Evolutionary conservation across 2,329 filamentous ascomycete species (phyloP).

Genomic region (Coniella lustricola): DNA sequence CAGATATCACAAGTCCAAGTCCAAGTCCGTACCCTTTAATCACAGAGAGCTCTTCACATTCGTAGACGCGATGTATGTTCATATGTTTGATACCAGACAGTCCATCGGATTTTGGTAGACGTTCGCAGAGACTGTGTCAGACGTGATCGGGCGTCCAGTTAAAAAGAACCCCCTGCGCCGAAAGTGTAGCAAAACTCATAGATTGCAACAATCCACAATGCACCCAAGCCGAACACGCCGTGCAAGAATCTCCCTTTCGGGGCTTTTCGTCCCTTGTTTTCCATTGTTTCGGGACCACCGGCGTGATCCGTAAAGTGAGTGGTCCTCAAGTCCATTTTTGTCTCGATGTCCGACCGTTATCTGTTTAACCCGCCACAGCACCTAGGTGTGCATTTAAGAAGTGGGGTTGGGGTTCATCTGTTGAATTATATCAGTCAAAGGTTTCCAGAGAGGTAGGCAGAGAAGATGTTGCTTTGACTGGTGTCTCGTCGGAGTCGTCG

Average conservation of each 20-base stretch:
- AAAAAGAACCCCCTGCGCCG: constrained; percentile 12
- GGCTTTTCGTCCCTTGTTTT: constrained; percentile 8
- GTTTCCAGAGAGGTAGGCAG: not conserved
- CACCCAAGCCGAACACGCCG: constrained; percentile 10
- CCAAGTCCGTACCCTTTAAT: not conserved
- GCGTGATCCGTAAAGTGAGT: constrained; percentile 2
- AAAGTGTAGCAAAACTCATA: constrained; percentile 13
- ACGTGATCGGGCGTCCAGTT: constrained; percentile 13
- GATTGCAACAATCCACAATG: constrained; percentile 13
- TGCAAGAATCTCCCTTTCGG: constrained; percentile 2
- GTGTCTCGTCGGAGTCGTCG: not conserved
- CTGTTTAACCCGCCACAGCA: constrained; percentile 12
- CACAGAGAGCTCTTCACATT: not conserved
- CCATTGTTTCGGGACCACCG: constrained; percentile 7
- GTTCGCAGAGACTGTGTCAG: constrained; percentile 14
- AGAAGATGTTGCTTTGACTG: not conserved
- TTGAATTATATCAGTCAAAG: constrained; percentile 6
- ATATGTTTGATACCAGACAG: constrained; percentile 8
- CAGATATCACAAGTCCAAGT: not conserved
- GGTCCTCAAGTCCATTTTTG: constrained; percentile 12
- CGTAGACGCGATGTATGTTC: too few species aligned
- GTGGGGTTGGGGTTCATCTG: constrained; percentile 18
- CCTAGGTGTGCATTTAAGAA: constrained; percentile 12
- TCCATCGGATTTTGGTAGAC: constrained; percentile 16
- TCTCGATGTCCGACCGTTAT: constrained; percentile 10